Conservation (phyloP, 257 asterid species). For the Solanum gandarillasii region DNA sequence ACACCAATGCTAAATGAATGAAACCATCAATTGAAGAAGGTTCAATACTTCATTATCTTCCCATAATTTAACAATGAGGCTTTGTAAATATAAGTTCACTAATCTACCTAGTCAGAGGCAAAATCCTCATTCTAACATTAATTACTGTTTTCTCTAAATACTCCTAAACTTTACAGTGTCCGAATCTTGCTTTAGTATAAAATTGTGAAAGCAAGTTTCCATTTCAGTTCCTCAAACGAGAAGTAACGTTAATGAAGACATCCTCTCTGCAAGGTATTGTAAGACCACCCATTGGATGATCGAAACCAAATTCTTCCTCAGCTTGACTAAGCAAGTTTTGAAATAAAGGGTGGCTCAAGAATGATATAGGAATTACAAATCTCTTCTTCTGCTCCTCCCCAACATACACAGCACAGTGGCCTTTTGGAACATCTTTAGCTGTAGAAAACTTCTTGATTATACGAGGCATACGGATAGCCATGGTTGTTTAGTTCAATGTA, state of each 20-base stretch:
- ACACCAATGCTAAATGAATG: background rate
- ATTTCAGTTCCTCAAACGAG: constrained; percentile 7
- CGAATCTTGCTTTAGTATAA: background rate
- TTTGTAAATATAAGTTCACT: background rate
- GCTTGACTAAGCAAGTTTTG: constrained; percentile 30
- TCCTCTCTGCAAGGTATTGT: constrained; percentile 38
- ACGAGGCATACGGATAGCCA: background rate
- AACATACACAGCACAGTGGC: constrained; percentile 47
- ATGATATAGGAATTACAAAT: constrained; percentile 19
- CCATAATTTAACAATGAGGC: background rate
- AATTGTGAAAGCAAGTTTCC: background rate
- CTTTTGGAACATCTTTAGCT: constrained; percentile 35
- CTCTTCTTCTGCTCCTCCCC: constrained; percentile 30
- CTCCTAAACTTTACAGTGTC: background rate
- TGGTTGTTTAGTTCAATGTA: background rate
- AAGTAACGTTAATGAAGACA: constrained; percentile 19
- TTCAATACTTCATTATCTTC: background rate
- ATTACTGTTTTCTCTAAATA: background rate
- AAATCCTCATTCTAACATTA: background rate
- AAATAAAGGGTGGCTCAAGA: constrained; percentile 34
- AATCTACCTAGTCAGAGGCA: background rate
- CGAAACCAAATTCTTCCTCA: constrained; percentile 28
- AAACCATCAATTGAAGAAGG: background rate
- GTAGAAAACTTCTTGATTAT: background rate
- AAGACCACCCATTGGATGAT: constrained; percentile 55